Evolutionary conservation across 2,329 filamentous ascomycete species (phyloP).

Genomic region (Pseudogymnoascus sp.): DNA sequence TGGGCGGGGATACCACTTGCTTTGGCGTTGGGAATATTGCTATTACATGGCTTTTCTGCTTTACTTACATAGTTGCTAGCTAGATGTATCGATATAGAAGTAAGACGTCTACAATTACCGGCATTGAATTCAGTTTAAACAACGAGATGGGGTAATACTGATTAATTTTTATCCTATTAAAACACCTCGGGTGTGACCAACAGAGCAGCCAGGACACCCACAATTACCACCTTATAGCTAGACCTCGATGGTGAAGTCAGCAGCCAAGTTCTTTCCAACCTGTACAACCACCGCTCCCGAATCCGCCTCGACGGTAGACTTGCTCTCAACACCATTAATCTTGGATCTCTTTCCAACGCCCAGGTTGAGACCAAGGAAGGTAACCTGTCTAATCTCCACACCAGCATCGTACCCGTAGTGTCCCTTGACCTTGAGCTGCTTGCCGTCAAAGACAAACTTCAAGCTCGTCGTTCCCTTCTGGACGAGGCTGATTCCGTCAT

Average conservation of each 20-base stretch:
- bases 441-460: constrained; percentile 48
- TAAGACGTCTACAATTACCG: background rate
- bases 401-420: constrained; percentile 41
- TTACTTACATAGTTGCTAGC: background rate
- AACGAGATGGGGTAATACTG: background rate
- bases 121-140: background rate
- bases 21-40: background rate
- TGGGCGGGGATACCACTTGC: background rate
- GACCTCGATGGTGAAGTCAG: constrained; percentile 14
- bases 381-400: constrained; percentile 40
- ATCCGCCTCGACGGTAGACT: background rate
- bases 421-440: constrained; percentile 43
- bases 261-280: constrained; percentile 12
- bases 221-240: background rate
- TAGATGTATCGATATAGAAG: background rate
- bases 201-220: background rate
- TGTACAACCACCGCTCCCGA: constrained; percentile 13
- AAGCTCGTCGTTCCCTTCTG: constrained; percentile 51
- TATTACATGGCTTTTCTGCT: background rate
- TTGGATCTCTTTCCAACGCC: constrained; percentile 10
- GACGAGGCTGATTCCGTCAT: constrained; percentile 63
- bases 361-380: constrained; percentile 36
- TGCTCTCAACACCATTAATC: background rate
- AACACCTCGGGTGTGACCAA: background rate
- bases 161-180: background rate